phyloP scores from a whole-genome alignment of 2,329 filamentous ascomycete species.

The Fusarium irregulare region DNA sequence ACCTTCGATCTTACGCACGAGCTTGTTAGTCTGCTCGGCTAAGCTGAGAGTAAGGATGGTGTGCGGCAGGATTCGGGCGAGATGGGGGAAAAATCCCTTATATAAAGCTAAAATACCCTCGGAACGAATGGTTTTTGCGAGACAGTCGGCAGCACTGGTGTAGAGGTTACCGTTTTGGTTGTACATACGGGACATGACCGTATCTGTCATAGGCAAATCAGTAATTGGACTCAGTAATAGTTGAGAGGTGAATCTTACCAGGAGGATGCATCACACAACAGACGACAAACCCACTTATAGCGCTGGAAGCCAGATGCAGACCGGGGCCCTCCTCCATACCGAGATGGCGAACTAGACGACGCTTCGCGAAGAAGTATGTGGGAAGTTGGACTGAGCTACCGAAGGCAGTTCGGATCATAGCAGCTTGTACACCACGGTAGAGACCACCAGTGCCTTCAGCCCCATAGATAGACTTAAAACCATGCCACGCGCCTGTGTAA shows the following conservation, averaged over 20 bases:
- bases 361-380: conserved; percentile 98
- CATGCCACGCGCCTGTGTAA: conserved; percentile 88
- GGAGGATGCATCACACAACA: conserved; percentile 99
- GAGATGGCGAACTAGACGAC: conserved; percentile 81
- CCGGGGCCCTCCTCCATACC: conserved; percentile 92
- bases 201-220: conserved; percentile 66
- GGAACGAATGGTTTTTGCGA: conserved; percentile 89
- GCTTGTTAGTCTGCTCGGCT: conserved; percentile 96
- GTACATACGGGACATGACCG: conserved; percentile 98
- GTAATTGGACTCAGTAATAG: not conserved
- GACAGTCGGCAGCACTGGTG: conserved; percentile 89
- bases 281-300: conserved; percentile 92
- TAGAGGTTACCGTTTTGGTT: conserved; percentile 99
- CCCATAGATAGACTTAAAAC: conserved; percentile 80
- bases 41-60: conserved; percentile 93
- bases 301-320: conserved; percentile 88
- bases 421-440: conserved; percentile 90
- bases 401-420: conserved; percentile 96
- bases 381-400: conserved; percentile 96
- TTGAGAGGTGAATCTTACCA: conserved; percentile 61
- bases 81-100: conserved; percentile 95
- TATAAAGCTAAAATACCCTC: conserved; percentile 95
- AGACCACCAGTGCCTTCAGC: conserved; percentile 82
- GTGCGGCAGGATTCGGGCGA: conserved; percentile 93
- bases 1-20: conserved; percentile 82